Evolutionary conservation across 2,329 filamentous ascomycete genomes (phyloP).

Genomic region (Fonsecaea pedrosoi): DNA sequence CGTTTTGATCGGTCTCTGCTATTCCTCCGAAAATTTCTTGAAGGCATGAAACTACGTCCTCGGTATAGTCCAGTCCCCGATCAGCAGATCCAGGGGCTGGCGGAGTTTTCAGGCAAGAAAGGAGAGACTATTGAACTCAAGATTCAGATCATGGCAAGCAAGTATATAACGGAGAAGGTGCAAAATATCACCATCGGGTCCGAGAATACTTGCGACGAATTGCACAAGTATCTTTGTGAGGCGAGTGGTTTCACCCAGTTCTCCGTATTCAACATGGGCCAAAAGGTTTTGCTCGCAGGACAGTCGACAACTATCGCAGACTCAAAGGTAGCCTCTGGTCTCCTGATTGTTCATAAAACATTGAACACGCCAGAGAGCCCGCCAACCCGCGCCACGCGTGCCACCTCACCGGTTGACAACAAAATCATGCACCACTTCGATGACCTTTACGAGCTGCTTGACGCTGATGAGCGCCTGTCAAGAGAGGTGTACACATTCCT

Average conservation of each 20-base stretch:
- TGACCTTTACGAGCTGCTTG: conserved; percentile 80
- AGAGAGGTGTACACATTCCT: conserved; percentile 76
- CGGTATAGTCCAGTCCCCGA: conserved; percentile 61
- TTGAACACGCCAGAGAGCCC: conserved; percentile 38
- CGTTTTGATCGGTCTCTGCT: conserved; percentile 72
- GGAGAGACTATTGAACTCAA: conserved; percentile 54
- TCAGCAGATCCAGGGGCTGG: conserved; percentile 63
- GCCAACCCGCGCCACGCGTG: conserved; percentile 53
- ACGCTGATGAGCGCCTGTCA: conserved; percentile 72
- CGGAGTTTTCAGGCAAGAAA: conserved; percentile 47
- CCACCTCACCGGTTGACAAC: conserved; percentile 68
- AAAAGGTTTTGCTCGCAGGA: conserved; percentile 30
- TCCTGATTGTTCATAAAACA: conserved; percentile 43
- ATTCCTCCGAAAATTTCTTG: conserved; percentile 71
- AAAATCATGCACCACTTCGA: conserved; percentile 84
- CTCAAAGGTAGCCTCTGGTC: conserved; percentile 52
- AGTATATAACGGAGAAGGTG: conserved; percentile 29
- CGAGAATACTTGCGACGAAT: conserved; percentile 72
- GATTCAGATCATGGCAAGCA: conserved; percentile 34
- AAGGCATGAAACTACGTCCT: conserved; percentile 57
- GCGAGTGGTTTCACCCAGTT: conserved; percentile 79
- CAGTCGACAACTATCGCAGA: conserved; percentile 38
- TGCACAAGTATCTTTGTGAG: conserved; percentile 70
- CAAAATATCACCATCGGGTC: conserved; percentile 63
- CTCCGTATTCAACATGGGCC: conserved; percentile 64